These are phyloP conservation scores for Colletotrichum musae DNA, from an alignment of 2,329 filamentous ascomycete genomes.

Conservation along the genomic window DNA sequence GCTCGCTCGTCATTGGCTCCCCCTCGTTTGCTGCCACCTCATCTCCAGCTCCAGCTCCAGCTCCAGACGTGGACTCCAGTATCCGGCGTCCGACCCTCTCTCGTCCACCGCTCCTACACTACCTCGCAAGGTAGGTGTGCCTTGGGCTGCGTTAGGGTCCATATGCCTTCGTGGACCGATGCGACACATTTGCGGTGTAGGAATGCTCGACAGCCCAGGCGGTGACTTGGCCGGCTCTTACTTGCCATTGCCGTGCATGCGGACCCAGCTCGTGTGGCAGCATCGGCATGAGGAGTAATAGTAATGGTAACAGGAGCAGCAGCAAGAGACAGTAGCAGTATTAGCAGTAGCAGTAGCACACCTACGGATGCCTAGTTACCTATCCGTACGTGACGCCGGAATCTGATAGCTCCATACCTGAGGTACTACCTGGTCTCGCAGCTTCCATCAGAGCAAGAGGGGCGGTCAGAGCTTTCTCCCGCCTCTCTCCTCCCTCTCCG, in stretches of 20 bases:
- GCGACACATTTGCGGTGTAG: constrained; percentile 36
- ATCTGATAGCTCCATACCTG: too few species aligned
- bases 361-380: too few species aligned
- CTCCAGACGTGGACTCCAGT: too few species aligned
- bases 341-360: too few species aligned
- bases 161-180: constrained; percentile 6
- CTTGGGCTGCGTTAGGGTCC: constrained; percentile 3
- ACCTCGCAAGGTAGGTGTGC: not conserved
- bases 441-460: constrained; percentile 23
- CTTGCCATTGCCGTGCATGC: constrained; percentile 40
- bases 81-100: too few species aligned
- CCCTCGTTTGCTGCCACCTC: constrained; percentile 5
- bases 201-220: constrained; percentile 15
- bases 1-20: constrained; percentile 1
- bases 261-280: constrained; percentile 9
- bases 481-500: not conserved
- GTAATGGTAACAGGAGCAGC: too few species aligned
- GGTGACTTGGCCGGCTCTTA: constrained; percentile 41
- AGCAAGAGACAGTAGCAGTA: too few species aligned
- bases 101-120: constrained; percentile 26
- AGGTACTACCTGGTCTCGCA: too few species aligned
- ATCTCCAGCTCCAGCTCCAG: not conserved
- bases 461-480: constrained; percentile 33
- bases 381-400: too few species aligned
- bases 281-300: too few species aligned